These are phyloP conservation scores for Funneliformis mosseae DNA, from an alignment of 192 early-diverging fungal genomes.

Conservation along the genomic window DNA sequence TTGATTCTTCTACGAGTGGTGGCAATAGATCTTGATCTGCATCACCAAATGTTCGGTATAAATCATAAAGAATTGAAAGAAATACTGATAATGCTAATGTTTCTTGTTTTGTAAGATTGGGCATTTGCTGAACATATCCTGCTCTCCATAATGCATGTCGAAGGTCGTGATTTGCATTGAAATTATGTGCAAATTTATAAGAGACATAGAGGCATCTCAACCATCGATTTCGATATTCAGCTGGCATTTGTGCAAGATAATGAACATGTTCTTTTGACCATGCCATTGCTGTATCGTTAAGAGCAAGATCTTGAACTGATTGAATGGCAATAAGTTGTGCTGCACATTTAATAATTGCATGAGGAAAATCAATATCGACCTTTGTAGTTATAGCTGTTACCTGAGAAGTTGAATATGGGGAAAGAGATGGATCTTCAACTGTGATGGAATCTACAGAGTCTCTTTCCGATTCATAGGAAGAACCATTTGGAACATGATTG, in stretches of 20 bases:
- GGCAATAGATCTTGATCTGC: conserved; percentile 46
- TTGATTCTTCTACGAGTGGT: conserved; percentile 48
- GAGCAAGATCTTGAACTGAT: conserved; percentile 81
- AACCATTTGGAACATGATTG: background rate
- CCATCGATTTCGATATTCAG: conserved; percentile 51
- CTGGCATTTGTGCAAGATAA: conserved; percentile 48
- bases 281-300: conserved; percentile 35
- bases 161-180: conserved; percentile 80
- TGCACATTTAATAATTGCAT: conserved; percentile 89
- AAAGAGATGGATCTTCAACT: background rate
- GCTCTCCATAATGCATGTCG: conserved; percentile 77
- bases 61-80: conserved; percentile 72
- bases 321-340: conserved; percentile 88
- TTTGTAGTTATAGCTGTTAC: conserved; percentile 25
- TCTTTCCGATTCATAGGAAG: background rate
- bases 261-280: conserved; percentile 36
- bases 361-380: conserved; percentile 78
- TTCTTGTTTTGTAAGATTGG: conserved; percentile 93
- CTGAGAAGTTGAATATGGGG: conserved; percentile 31
- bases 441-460: background rate
- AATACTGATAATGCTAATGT: conserved; percentile 70
- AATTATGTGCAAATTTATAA: conserved; percentile 79
- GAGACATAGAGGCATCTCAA: conserved; percentile 82
- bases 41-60: conserved; percentile 58
- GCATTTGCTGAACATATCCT: conserved; percentile 88